Evolutionary conservation across 257 asterid species (phyloP).

Genomic region (Lycium barbarum): DNA sequence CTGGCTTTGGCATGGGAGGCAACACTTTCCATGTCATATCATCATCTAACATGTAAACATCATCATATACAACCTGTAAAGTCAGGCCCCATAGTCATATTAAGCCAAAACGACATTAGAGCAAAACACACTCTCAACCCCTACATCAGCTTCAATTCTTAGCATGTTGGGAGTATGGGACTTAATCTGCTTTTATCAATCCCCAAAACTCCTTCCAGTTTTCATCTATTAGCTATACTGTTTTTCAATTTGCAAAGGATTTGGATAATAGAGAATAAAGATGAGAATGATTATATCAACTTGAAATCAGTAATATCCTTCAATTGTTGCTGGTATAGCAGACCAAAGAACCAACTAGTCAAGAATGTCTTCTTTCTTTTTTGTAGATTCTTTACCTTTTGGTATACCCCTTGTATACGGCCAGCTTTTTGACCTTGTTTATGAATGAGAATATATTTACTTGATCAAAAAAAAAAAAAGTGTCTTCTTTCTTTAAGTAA

Average conservation of each 20-base stretch:
- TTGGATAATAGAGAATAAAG: not conserved
- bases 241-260: slow-evolving; percentile 10
- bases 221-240: not conserved
- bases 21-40: slow-evolving; percentile 86
- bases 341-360: not conserved
- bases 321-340: slow-evolving; percentile 17
- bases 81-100: slow-evolving; percentile 36
- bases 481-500: not conserved
- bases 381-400: too few relatives aligned
- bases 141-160: slow-evolving; percentile 9
- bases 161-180: slow-evolving; percentile 21
- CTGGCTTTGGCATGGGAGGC: slow-evolving; percentile 94
- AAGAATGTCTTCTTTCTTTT: not conserved
- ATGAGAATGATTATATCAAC: slow-evolving; percentile 8
- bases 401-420: too few relatives aligned
- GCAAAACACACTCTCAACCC: slow-evolving; percentile 5
- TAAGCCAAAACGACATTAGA: slow-evolving; percentile 19
- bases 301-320: not conserved
- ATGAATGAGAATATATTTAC: too few relatives aligned
- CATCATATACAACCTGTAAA: slow-evolving; percentile 78
- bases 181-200: slow-evolving; percentile 1
- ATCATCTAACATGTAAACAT: slow-evolving; percentile 89
- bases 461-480: too few relatives aligned
- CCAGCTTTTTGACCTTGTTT: too few relatives aligned
- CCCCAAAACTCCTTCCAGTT: not conserved